Base-by-base conservation (phyloP, 768 basidiomycete genomes). In the Psilocybe cyanescens region DNA sequence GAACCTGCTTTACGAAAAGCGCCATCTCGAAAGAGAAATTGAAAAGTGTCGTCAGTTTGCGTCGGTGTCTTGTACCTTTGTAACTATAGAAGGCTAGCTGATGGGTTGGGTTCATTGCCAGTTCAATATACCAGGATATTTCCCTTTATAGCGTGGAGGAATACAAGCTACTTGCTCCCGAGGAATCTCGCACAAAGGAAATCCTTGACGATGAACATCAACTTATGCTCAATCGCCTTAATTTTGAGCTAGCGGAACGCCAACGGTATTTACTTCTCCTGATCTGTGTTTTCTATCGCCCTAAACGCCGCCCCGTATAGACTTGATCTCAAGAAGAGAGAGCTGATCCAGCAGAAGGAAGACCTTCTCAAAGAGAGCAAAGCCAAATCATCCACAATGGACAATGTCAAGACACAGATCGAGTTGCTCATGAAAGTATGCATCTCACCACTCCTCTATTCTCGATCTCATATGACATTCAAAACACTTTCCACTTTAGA, bases 31-130 rank as follows among this genome's bases (percentile, higher is more conserved):
- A 73, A 83, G 92, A 59, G 94, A 96, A 77, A 96, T 96, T 37
- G 91, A 93, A 68, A 94, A 95, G 71, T 96, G 94, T 75, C 85
- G 92, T 51, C 93, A 95, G 71, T 96, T 94, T 70, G 92, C 91
- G 93, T 95, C 71, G 68, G 91, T 82, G 53, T 48, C 19, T 17
- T 14, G 30, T 44, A 31, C 41, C 47, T 31, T 53, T 39, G 17
- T 37, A 44, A 39, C 35, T 33, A 48, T 56, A 37, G 41, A 47
- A 55, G 4, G 9, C 44, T 19, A 29, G 29, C 39, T 55, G 28
- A 46, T 29, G 31, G 30, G 8, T 11, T 41, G 19, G 31, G 19
- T 33, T 33, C 54, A 37, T 63, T 17, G 57, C 33, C 63, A 95
- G 94, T 19, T 94, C 92, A 30, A 88, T 94, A 58, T 94, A 94